Percentiles rank a stretch among this genome's conserved stretches.
Conservation (phyloP, 1,139 yeast genomes). For the Suhomyces atakaporum region DNA sequence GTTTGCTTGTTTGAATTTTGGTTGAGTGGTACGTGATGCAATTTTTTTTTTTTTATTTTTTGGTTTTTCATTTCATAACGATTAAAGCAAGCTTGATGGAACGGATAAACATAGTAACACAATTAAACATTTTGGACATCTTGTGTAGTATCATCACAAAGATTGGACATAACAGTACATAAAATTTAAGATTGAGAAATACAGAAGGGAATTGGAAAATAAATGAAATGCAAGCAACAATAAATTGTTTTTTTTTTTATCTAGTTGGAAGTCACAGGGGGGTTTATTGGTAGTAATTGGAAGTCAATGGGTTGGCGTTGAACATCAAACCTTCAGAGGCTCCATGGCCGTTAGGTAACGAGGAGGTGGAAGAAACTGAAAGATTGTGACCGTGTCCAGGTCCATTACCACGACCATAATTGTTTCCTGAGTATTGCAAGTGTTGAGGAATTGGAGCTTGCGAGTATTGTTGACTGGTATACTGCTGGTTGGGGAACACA, state of each 20-base stretch:
- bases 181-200: constrained; percentile 7
- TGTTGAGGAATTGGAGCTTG: constrained; percentile 4
- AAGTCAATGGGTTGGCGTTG: constrained; percentile 7
- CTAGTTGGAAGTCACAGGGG: not conserved
- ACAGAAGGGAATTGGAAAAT: constrained; percentile 1
- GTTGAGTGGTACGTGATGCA: not conserved
- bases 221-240: constrained; percentile 6
- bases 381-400: constrained; percentile 8
- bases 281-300: constrained; percentile 7
- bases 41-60: constrained; percentile 2
- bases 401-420: constrained; percentile 4
- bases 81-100: constrained; percentile 4
- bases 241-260: not conserved
- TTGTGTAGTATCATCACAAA: constrained; percentile 1
- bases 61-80: constrained; percentile 5
- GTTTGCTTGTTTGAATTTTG: too few species aligned
- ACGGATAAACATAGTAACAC: constrained; percentile 9
- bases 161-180: constrained; percentile 11
- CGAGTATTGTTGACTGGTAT: constrained; percentile 3
- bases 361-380: constrained; percentile 9
- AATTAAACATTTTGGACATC: not conserved
- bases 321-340: constrained; percentile 4
- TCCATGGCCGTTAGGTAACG: constrained; percentile 1
- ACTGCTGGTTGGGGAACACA: constrained; percentile 1
- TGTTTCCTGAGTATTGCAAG: constrained; percentile 4